phyloP scores from a whole-genome alignment of 257 asterid species.

The Leptodermis oblonga region DNA sequence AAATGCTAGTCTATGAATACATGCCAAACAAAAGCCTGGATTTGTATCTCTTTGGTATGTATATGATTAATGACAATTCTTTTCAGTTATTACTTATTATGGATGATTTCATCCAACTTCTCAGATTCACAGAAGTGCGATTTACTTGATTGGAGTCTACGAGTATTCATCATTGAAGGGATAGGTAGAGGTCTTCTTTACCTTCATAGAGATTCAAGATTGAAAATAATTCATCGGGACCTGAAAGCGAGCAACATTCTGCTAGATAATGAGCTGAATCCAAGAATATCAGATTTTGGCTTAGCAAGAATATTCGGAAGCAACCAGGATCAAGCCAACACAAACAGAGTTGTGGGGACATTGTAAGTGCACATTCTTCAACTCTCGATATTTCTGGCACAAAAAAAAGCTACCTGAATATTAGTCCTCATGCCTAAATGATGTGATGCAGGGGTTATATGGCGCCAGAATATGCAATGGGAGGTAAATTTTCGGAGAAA shows the following conservation, averaged over 20 bases:
- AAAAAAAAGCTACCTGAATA: not conserved
- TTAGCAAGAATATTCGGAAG: slow-evolving; percentile 51
- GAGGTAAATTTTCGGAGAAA: slow-evolving; percentile 65
- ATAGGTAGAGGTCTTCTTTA: slow-evolving; percentile 62
- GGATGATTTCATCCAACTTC: not conserved
- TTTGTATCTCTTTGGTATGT: slow-evolving; percentile 15
- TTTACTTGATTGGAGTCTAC: slow-evolving; percentile 45
- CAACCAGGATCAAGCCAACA: slow-evolving; percentile 51
- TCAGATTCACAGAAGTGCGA: slow-evolving; percentile 18
- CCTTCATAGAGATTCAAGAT: slow-evolving; percentile 61
- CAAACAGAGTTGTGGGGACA: slow-evolving; percentile 58
- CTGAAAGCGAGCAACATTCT: slow-evolving; percentile 54
- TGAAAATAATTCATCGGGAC: slow-evolving; percentile 59
- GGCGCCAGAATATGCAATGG: slow-evolving; percentile 75
- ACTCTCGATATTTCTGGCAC: not conserved
- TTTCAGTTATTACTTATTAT: not conserved
- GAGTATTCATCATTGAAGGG: slow-evolving; percentile 46
- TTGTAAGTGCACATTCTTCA: slow-evolving; percentile 39
- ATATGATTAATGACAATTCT: slow-evolving; percentile 11
- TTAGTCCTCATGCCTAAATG: slow-evolving; percentile 12
- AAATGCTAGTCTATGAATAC: slow-evolving; percentile 57
- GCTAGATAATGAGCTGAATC: slow-evolving; percentile 46
- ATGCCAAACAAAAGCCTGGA: slow-evolving; percentile 45
- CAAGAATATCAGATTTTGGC: slow-evolving; percentile 69
- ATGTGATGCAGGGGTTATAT: slow-evolving; percentile 56